These are phyloP conservation scores for Wickerhamiella spandovensis DNA, from an alignment of 805 yeast genomes.

Conservation along the genomic window DNA sequence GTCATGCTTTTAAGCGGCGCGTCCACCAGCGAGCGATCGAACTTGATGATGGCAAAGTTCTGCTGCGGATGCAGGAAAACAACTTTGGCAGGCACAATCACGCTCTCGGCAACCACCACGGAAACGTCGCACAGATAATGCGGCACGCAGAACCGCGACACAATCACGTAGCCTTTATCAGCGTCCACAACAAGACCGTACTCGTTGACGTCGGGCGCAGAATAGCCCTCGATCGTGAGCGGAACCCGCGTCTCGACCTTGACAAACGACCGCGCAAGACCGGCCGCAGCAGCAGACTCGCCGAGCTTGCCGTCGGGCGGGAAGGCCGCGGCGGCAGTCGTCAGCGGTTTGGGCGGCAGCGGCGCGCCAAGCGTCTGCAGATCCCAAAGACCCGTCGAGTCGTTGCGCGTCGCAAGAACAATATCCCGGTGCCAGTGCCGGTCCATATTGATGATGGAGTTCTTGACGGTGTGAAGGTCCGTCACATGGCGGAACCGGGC, in stretches of 20 bases:
- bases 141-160: conserved; percentile 66
- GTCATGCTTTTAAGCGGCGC: conserved; percentile 63
- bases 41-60: conserved; percentile 71
- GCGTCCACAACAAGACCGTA: conserved; percentile 79
- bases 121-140: conserved; percentile 68
- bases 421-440: conserved; percentile 75
- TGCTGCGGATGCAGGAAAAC: conserved; percentile 77
- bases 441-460: conserved; percentile 57
- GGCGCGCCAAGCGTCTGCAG: conserved; percentile 40
- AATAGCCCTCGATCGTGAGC: conserved; percentile 61
- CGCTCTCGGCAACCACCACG: conserved; percentile 74
- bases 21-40: conserved; percentile 59
- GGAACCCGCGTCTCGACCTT: conserved; percentile 54
- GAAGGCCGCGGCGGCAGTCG: conserved; percentile 54
- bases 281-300: conserved; percentile 31
- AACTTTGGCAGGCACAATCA: conserved; percentile 66
- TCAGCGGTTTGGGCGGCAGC: conserved; percentile 36
- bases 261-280: conserved; percentile 34
- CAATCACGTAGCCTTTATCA: conserved; percentile 61
- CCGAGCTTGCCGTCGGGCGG: conserved; percentile 27
- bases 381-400: conserved; percentile 46
- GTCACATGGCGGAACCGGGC: conserved; percentile 63
- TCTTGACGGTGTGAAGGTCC: conserved; percentile 62
- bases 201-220: conserved; percentile 45
- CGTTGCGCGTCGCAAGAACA: conserved; percentile 49